A percentile compares a stretch with the other conserved stretches of the same genome.
Evolutionary conservation across 2,329 filamentous ascomycete species (phyloP).

Genomic region (Alternaria gaisen): DNA sequence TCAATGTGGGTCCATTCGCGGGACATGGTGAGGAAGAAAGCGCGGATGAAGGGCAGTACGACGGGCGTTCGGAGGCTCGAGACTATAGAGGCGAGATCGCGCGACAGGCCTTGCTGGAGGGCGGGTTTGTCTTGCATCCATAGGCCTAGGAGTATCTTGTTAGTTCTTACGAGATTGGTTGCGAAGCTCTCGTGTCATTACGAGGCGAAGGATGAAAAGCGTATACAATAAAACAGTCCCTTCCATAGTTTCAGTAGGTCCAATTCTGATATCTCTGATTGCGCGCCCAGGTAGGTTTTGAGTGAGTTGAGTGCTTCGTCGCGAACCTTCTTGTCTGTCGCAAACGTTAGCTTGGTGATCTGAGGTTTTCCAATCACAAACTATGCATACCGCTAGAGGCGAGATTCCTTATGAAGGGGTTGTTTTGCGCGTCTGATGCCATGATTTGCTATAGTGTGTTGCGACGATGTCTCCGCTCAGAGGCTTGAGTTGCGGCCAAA

Average conservation of each 20-base stretch:
- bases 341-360: conserved; percentile 16
- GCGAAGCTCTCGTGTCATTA: not conserved
- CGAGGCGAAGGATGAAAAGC: not conserved
- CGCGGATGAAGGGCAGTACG: conserved; percentile 56
- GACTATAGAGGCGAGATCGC: conserved; percentile 77
- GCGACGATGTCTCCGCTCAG: conserved; percentile 11
- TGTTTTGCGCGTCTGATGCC: conserved; percentile 57
- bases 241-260: conserved; percentile 93
- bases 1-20: conserved; percentile 63
- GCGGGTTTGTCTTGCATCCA: conserved; percentile 92
- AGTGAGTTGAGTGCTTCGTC: conserved; percentile 81
- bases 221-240: conserved; percentile 82
- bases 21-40: conserved; percentile 63
- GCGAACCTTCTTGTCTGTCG: conserved; percentile 77
- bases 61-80: conserved; percentile 62
- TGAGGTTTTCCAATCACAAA: not conserved
- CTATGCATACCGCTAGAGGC: conserved; percentile 77
- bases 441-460: conserved; percentile 26
- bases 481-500: conserved; percentile 19
- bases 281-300: conserved; percentile 76
- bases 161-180: conserved; percentile 10
- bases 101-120: conserved; percentile 85
- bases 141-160: conserved; percentile 61
- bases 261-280: conserved; percentile 67
- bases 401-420: conserved; percentile 82